Evolutionary conservation across 2,329 filamentous ascomycete genomes (phyloP).

Genomic region (Bimuria novae-zelandiae): DNA sequence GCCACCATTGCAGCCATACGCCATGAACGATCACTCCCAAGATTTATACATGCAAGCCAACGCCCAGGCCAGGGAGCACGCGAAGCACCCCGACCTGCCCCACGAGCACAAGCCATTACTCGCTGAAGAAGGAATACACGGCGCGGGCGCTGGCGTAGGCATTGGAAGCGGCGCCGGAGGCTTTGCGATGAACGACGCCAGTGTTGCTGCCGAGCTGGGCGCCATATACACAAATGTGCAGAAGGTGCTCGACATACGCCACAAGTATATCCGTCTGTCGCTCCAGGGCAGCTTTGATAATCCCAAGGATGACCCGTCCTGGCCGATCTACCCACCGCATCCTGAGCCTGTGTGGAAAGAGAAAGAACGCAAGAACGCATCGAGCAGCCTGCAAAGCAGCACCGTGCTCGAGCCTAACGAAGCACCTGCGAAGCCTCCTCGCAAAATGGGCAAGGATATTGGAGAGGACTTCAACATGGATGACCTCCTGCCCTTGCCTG

Average conservation of each 20-base stretch:
- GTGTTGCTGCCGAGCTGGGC: conserved; percentile 81
- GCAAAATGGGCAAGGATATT: conserved; percentile 88
- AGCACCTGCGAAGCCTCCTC: conserved; percentile 54
- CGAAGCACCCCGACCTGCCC: conserved; percentile 56
- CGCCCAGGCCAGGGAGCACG: conserved; percentile 54
- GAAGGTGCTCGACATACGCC: conserved; percentile 81
- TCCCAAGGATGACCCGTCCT: conserved; percentile 79
- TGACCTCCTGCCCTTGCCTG: conserved; percentile 75
- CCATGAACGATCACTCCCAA: conserved; percentile 16
- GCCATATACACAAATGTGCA: conserved; percentile 91
- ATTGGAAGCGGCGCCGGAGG: conserved; percentile 66
- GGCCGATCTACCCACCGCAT: conserved; percentile 89
- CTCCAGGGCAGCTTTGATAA: conserved; percentile 83
- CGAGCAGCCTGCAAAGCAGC: conserved; percentile 47
- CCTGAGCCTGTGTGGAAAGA: conserved; percentile 87
- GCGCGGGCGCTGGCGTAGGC: conserved; percentile 63
- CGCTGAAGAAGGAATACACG: conserved; percentile 60
- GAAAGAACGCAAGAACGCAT: conserved; percentile 49
- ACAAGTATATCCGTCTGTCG: conserved; percentile 87
- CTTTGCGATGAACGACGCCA: conserved; percentile 73
- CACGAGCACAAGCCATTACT: conserved; percentile 62
- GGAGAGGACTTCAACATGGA: conserved; percentile 89
- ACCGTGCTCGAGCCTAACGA: conserved; percentile 38
- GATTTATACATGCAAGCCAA: conserved; percentile 53
- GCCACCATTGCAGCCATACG: conserved; percentile 24